These are phyloP conservation scores for Hirschfeldia incana DNA, from an alignment of 345 rosid species.

Conservation along the genomic window DNA sequence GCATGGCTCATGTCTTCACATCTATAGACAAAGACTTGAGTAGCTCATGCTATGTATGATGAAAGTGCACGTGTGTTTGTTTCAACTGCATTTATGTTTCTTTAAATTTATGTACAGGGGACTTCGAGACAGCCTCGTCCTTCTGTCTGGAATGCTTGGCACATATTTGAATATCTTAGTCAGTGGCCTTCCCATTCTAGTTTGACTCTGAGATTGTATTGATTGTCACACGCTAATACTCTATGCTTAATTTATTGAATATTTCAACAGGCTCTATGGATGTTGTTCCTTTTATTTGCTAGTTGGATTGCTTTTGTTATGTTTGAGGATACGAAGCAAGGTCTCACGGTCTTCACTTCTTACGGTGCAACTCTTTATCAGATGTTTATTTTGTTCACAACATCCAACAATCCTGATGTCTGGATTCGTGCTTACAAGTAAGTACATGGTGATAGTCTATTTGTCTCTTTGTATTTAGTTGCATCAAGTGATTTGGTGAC, in stretches of 20 bases:
- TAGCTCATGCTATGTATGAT: background rate
- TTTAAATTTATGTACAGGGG: constrained; percentile 50
- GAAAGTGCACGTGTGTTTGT: background rate
- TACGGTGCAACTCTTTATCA: constrained; percentile 79
- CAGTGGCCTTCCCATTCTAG: constrained; percentile 40
- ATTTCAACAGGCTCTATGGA: constrained; percentile 78
- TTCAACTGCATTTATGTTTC: background rate
- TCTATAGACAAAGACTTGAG: background rate
- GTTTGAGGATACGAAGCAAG: constrained; percentile 95
- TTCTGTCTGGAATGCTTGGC: constrained; percentile 88
- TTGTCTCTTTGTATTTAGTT: too few species aligned
- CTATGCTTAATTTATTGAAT: constrained; percentile 30
- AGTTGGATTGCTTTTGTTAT: constrained; percentile 97
- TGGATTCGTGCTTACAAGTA: constrained; percentile 99
- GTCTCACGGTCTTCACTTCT: constrained; percentile 66
- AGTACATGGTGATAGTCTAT: too few species aligned
- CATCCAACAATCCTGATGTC: constrained; percentile 98
- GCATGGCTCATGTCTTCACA: background rate
- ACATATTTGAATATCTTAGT: constrained; percentile 89
- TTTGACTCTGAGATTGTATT: constrained; percentile 15
- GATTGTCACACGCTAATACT: constrained; percentile 7
- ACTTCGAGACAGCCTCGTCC: constrained; percentile 56
- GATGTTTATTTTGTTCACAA: constrained; percentile 90
- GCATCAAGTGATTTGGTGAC: constrained; percentile 21
- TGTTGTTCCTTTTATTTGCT: constrained; percentile 79